A percentile compares a stretch with the other conserved stretches of the same genome.
Conservation (phyloP, 176 grass and related monocot genomes). For the Melocanna baccifera region DNA sequence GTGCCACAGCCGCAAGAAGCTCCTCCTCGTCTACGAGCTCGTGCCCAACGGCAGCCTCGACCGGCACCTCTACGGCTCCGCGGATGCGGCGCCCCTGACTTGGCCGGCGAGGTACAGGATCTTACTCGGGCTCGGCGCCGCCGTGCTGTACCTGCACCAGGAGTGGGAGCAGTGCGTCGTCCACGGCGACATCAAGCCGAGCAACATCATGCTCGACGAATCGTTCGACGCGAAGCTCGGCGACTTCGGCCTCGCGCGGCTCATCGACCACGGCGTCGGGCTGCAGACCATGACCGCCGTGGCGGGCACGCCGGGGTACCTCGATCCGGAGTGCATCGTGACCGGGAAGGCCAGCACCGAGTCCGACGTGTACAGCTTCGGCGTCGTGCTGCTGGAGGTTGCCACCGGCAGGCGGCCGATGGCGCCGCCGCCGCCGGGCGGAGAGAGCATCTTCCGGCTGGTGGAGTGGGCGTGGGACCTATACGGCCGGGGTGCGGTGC, state of each 20-base stretch:
- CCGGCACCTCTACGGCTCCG: slow-evolving; percentile 39
- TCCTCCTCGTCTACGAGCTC: slow-evolving; percentile 48
- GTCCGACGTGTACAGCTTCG: slow-evolving; percentile 60
- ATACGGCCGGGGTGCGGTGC: slow-evolving; percentile 6
- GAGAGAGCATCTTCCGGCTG: slow-evolving; percentile 6
- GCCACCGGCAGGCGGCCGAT: slow-evolving; percentile 22
- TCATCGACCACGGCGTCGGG: slow-evolving; percentile 31
- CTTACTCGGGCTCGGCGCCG: slow-evolving; percentile 6
- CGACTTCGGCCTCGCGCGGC: slow-evolving; percentile 25
- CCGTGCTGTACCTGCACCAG: slow-evolving; percentile 26
- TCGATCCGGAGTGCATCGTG: slow-evolving; percentile 22
- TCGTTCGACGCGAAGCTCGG: slow-evolving; percentile 31
- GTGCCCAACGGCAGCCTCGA: slow-evolving; percentile 68
- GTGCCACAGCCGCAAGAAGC: slow-evolving; percentile 35
- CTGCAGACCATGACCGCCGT: slow-evolving; percentile 37
- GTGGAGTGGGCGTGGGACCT: slow-evolving; percentile 32
- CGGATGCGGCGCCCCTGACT: neutral
- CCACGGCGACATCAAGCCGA: slow-evolving; percentile 34
- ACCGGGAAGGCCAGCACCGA: slow-evolving; percentile 29
- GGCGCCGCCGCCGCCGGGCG: neutral
- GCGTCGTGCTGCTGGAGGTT: slow-evolving; percentile 47
- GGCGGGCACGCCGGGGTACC: slow-evolving; percentile 25
- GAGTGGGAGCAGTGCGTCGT: slow-evolving; percentile 34
- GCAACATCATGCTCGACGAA: slow-evolving; percentile 33
- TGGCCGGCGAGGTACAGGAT: slow-evolving; percentile 5